A percentile compares a stretch with the other conserved stretches of the same genome.
Conservation (phyloP, 2,329 filamentous ascomycete genomes). For the Aspergillus candidus region DNA sequence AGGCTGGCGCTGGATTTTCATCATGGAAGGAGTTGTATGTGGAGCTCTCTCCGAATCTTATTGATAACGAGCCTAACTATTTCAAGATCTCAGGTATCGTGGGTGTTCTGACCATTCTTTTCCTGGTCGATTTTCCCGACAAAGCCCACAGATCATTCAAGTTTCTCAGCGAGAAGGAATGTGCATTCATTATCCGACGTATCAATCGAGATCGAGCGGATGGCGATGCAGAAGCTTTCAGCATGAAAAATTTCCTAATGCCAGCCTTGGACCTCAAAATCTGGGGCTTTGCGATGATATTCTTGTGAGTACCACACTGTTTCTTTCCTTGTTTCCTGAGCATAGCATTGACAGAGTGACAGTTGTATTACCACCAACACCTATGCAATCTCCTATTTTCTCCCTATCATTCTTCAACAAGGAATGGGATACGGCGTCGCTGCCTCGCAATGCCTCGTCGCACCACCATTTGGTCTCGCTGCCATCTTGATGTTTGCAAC, state of each 20-base stretch:
- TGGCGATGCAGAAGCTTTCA: conserved; percentile 44
- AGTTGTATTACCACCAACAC: conserved; percentile 59
- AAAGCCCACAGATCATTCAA: conserved; percentile 24
- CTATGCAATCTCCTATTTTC: conserved; percentile 72
- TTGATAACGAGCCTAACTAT: conserved; percentile 1
- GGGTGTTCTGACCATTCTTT: conserved; percentile 24
- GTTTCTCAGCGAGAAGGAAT: conserved; percentile 35
- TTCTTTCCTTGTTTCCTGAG: neutral
- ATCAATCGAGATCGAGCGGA: conserved; percentile 50
- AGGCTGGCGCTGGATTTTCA: conserved; percentile 52
- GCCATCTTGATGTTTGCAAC: conserved; percentile 56
- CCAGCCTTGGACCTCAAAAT: conserved; percentile 48
- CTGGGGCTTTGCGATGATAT: conserved; percentile 50
- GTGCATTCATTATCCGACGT: conserved; percentile 44
- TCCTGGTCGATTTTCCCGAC: conserved; percentile 34
- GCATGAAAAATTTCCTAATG: conserved; percentile 40
- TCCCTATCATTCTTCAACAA: conserved; percentile 63
- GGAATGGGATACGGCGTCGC: conserved; percentile 60
- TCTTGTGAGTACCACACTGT: conserved; percentile 38
- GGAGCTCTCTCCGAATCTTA: too few species aligned
- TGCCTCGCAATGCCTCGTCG: conserved; percentile 62
- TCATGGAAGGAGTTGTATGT: conserved; percentile 44
- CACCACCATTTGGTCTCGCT: conserved; percentile 62
- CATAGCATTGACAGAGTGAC: too few species aligned
- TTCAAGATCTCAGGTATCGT: conserved; percentile 22